A percentile compares a stretch with the other conserved stretches of the same genome.
Conservation (phyloP, 768 basidiomycete genomes). For the Chalciporus piperatus region DNA sequence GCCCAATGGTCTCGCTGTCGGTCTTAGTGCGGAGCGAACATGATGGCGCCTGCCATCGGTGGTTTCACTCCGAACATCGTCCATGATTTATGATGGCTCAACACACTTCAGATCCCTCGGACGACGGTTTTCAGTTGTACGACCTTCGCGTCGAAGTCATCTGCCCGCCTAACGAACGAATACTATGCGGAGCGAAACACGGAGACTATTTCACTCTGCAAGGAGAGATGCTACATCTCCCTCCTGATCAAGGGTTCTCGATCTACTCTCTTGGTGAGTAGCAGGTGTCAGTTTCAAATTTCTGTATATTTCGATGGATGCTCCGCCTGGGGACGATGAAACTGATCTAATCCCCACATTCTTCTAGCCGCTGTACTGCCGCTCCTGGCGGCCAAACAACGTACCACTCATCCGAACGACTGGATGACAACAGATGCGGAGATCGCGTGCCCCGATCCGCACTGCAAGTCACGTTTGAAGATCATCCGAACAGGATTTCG, state of each 20-base stretch:
- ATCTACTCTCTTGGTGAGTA: constrained; percentile 59
- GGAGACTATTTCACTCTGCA: constrained; percentile 63
- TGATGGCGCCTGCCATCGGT: not conserved
- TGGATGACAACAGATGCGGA: constrained; percentile 70
- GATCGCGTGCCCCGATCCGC: constrained; percentile 65
- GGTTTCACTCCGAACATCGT: not conserved
- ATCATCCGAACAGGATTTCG: constrained; percentile 50
- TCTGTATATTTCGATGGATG: not conserved
- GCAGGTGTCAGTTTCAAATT: not conserved
- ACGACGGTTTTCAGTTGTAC: constrained; percentile 57
- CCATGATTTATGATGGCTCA: constrained; percentile 1
- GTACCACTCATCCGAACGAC: constrained; percentile 50
- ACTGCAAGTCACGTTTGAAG: constrained; percentile 55
- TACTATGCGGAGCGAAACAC: constrained; percentile 61
- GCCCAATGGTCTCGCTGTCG: too few relatives aligned
- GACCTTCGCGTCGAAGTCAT: constrained; percentile 63
- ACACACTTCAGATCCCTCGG: not conserved
- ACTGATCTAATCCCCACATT: not conserved
- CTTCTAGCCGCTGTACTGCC: constrained; percentile 59
- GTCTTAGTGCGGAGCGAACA: too few relatives aligned
- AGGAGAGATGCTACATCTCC: constrained; percentile 63
- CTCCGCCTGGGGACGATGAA: too few relatives aligned
- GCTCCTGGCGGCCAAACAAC: constrained; percentile 66
- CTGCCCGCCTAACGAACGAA: constrained; percentile 53
- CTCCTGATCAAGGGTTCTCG: constrained; percentile 62